These are phyloP conservation scores for Erodium maritimum DNA, from an alignment of 345 rosid genomes.

Conservation along the genomic window DNA sequence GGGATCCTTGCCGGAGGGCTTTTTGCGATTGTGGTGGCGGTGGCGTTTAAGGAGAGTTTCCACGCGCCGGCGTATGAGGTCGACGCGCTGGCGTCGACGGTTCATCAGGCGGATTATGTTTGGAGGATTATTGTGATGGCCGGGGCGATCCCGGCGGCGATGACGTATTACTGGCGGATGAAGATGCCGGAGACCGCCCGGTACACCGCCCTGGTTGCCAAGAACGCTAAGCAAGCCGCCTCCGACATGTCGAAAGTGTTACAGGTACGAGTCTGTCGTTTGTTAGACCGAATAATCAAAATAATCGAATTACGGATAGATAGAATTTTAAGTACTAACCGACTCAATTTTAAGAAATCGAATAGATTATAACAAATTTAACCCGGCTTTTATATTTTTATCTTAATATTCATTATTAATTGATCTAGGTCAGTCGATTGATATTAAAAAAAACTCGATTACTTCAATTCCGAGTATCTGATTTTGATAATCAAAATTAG, in stretches of 20 bases:
- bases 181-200: constrained; percentile 15
- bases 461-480: no score
- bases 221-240: constrained; percentile 13
- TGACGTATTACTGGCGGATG: constrained; percentile 12
- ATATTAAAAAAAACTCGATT: no score
- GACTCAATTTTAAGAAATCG: no score
- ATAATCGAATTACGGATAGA: no score
- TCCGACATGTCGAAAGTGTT: constrained; percentile 14
- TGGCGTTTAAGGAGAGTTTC: constrained; percentile 4
- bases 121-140: constrained; percentile 12
- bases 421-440: no score
- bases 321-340: no score
- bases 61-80: constrained; percentile 11
- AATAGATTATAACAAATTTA: no score
- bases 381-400: no score
- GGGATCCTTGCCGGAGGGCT: constrained; percentile 12
- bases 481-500: no score
- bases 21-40: constrained; percentile 7
- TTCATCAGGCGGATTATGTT: constrained; percentile 9
- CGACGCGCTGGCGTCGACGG: constrained; percentile 8
- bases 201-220: constrained; percentile 15
- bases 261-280: no score
- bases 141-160: constrained; percentile 11
- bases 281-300: no score
- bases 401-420: no score